These are phyloP conservation scores for Gaeumannomyces sp. DNA, from an alignment of 2,329 filamentous ascomycete species.

Conservation along the genomic window DNA sequence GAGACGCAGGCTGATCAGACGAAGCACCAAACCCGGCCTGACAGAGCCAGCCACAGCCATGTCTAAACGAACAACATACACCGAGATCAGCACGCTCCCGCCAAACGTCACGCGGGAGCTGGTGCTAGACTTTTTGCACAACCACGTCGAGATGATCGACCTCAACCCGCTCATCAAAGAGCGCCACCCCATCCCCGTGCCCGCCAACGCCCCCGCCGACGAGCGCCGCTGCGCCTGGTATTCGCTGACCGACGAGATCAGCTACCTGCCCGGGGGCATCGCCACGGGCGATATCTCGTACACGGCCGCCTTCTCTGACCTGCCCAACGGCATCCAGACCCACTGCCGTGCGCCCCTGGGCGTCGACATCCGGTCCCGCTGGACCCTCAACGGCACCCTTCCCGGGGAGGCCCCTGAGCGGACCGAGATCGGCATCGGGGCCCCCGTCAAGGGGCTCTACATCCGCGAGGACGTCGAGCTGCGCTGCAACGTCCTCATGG, in stretches of 20 bases:
- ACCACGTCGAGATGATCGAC: constrained; percentile 79
- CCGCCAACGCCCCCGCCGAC: constrained; percentile 59
- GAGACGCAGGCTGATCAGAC: no score
- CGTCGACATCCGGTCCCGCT: constrained; percentile 71
- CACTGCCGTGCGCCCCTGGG: constrained; percentile 80
- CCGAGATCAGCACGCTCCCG: constrained; percentile 73
- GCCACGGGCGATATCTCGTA: constrained; percentile 66
- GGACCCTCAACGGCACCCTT: constrained; percentile 66
- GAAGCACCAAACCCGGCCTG: neutral
- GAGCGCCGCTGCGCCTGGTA: constrained; percentile 74
- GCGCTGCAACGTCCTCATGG: constrained; percentile 71
- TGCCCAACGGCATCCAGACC: constrained; percentile 67
- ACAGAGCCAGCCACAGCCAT: constrained; percentile 35
- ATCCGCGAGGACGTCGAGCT: constrained; percentile 82
- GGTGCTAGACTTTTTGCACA: constrained; percentile 70
- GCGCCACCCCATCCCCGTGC: constrained; percentile 61
- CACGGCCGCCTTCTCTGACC: constrained; percentile 73
- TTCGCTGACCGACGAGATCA: constrained; percentile 68
- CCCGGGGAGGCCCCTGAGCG: constrained; percentile 63
- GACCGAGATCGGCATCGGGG: constrained; percentile 59
- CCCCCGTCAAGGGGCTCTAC: constrained; percentile 65
- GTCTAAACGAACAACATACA: constrained; percentile 67
- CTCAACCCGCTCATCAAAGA: constrained; percentile 77
- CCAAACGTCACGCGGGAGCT: constrained; percentile 58
- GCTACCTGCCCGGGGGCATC: constrained; percentile 63